Evolutionary conservation across 331 rosid genomes (phyloP), one percentile per base, ranked within the genome.

Genomic region (Arachis monticola): DNA sequence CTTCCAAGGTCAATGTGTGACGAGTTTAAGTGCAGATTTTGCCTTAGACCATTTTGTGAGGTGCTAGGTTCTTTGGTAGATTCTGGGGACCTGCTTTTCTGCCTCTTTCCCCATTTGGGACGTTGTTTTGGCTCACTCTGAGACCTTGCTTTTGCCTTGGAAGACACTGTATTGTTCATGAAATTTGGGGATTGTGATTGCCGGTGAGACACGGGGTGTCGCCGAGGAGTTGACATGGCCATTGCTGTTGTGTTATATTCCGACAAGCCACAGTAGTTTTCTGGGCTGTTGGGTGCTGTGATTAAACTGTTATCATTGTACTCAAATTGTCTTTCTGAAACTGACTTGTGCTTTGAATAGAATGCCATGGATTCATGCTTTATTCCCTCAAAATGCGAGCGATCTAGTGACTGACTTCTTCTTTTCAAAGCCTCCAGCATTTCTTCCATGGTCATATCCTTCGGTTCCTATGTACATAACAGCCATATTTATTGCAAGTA

Each of bases 61-160:
- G 30, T 45, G 10, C 3, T 40, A 52, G 55, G 75, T 40, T 72
- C 78, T 32, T 76, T 66, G 2, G 12, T 44, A 14, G 58, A 67
- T 69, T 86, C 88, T 48, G 55, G 69, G 17, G 74, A 80, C 84
- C 84, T 87, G 79, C 4, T 74, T 77, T 77, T 87, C 38, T 72
- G 78, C 67, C 55, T 82, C 60, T 5, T 74, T 57, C 66, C 83
- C 30, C 55, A 31, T 57, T 59, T 79, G 1, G 98, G 96, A 61
- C 99, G 69, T 74, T 90, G 93, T 83, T 75, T 95, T n/a, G 97
- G 99, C 75, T 90, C 97, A 74, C 99, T 95, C 67, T 82, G 88
- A 38, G 96, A 90, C 80, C 97, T 84, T 30, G 79, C 72, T 84
- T 92, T 92, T 5, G 93, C 97, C 82, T 60, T 86, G 0, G 97